A percentile compares a stretch with the other conserved stretches of the same genome.
Conservation (phyloP, 192 early-diverging fungal species). For the Spinellus fusiger region DNA sequence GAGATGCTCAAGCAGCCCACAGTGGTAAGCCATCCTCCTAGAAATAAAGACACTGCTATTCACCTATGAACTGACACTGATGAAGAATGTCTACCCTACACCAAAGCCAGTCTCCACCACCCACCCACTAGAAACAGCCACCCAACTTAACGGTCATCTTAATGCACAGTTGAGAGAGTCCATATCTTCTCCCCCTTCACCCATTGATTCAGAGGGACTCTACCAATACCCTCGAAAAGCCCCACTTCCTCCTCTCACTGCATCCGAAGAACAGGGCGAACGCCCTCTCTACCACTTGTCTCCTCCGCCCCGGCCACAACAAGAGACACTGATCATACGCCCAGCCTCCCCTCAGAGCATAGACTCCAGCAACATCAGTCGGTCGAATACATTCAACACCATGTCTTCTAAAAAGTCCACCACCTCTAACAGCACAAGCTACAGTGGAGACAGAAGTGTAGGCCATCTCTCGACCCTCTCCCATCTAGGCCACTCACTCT, state of each 20-base stretch:
- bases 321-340: neutral
- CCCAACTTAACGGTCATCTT: conserved; percentile 3
- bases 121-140: neutral
- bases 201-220: neutral
- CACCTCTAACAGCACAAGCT: no score
- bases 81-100: neutral
- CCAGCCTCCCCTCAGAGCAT: conserved; percentile 19
- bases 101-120: no score
- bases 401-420: conserved; percentile 19
- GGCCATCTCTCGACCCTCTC: no score
- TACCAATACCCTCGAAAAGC: conserved; percentile 29
- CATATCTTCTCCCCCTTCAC: neutral
- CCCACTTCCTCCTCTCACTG: conserved; percentile 16
- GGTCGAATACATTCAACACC: conserved; percentile 32
- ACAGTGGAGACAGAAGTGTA: no score
- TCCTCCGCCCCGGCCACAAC: neutral
- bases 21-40: no score
- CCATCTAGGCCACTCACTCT: no score
- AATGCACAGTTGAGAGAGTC: neutral
- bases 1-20: no score
- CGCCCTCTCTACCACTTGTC: no score
- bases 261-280: neutral
- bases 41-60: no score
- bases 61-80: conserved; percentile 11
- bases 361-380: conserved; percentile 12